Conservation (phyloP, 164 flowering plant genomes). For the Magnolia sinica region DNA sequence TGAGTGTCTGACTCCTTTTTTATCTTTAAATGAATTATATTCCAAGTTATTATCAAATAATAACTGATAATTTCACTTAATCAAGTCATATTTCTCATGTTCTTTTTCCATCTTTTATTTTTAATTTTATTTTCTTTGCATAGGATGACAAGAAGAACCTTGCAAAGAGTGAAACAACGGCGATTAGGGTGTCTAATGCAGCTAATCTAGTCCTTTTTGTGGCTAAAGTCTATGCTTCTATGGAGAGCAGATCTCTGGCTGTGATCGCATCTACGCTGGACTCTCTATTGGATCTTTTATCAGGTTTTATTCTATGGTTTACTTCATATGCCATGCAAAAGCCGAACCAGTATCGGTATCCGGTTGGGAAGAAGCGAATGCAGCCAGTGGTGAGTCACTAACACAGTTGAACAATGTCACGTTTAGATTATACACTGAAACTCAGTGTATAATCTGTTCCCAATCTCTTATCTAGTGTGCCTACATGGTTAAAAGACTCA, state of each 20-base stretch:
- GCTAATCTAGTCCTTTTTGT: constrained; percentile 64
- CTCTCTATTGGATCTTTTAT: constrained; percentile 73
- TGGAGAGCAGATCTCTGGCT: constrained; percentile 77
- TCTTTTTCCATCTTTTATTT: not conserved
- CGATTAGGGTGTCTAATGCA: constrained; percentile 51
- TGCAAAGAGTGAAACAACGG: constrained; percentile 59
- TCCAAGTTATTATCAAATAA: not conserved
- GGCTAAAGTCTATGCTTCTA: constrained; percentile 76
- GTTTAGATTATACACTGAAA: not conserved
- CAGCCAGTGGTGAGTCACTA: constrained; percentile 69
- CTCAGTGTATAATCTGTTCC: not conserved
- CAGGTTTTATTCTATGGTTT: constrained; percentile 88
- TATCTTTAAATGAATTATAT: not conserved
- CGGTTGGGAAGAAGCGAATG: constrained; percentile 82
- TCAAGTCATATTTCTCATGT: not conserved
- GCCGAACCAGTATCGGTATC: constrained; percentile 68
- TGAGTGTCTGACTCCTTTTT: not conserved
- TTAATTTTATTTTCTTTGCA: not conserved
- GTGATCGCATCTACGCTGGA: constrained; percentile 87
- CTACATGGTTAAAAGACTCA: no score
- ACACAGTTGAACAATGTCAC: not conserved
- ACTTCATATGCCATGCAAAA: constrained; percentile 72
- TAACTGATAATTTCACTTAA: not conserved
- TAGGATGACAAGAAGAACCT: constrained; percentile 71
- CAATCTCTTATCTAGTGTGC: no score